Base-by-base conservation (phyloP, 345 rosid species). In the Populus ilicifolia region DNA sequence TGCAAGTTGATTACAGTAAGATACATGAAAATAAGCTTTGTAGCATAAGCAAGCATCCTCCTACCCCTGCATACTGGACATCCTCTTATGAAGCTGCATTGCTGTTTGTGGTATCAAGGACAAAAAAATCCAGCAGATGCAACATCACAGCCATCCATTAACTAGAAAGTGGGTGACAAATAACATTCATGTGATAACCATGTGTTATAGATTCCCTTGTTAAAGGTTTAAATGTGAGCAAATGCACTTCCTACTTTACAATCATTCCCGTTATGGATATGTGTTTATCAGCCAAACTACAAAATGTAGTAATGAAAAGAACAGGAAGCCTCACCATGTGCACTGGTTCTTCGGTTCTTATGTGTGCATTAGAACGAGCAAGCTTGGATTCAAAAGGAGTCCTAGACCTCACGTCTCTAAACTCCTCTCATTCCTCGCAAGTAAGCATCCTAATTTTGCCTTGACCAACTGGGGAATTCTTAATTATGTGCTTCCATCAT, bases 321-420 rank as follows among this genome's bases (percentile, higher is more conserved):
- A 46, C 33, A 56, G 43, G 33, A 18, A 3, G 67, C 25, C 80
- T 83, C 75, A 95, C 99, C 98, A 69, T 83, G 67, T 52, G 84
- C 67, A 92, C 21, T 38, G 89, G 78, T 78, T 93, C 99, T 77
- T 92, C 98, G 2, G 92, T 89, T 86, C 99, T 93, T 82, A 96
- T 86, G 69, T 80, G 81, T 30, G 98, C 97, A 81, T 89, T 90
- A 69, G 96, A 93, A 67, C 97, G 93, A 77, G 97, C 97, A 84
- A 92, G 92, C 87, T 86, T 92, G 80, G 99, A 96, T 83, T 96
- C 99, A 39, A 93, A 93, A 48, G 97, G 98, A 66, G 98, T 93
- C 87, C 96, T 87, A 39, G 99, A 96, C 84, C 99, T 92, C 80
- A 90, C 91, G 83, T 93, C 97, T 69, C 92, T 87, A 73, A 93